Evolutionary conservation across 345 rosid species (phyloP).

Genomic region (Dimocarpus longan): DNA sequence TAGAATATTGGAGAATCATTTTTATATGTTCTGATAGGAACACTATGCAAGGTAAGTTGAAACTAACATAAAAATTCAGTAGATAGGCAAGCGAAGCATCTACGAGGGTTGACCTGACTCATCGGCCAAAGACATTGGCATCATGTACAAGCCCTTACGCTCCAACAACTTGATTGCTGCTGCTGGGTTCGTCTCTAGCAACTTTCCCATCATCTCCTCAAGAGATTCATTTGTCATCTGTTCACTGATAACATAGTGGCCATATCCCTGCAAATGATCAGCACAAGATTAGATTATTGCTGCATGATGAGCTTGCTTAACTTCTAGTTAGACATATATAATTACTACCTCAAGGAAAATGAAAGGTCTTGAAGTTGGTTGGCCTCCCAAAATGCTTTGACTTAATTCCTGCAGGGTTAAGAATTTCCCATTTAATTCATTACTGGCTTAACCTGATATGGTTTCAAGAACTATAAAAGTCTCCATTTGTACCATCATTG

Average conservation of each 20-base stretch:
- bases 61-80: background rate
- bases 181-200: conserved; percentile 45
- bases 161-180: conserved; percentile 52
- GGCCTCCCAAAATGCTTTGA: conserved; percentile 55
- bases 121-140: conserved; percentile 42
- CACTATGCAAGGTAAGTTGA: background rate
- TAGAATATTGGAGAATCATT: background rate
- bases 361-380: conserved; percentile 39
- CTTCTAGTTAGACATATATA: background rate
- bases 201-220: conserved; percentile 52
- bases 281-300: background rate
- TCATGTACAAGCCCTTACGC: conserved; percentile 53
- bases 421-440: conserved; percentile 11
- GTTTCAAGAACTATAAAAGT: background rate
- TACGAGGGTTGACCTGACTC: conserved; percentile 26
- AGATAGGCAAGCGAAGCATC: background rate
- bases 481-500: background rate
- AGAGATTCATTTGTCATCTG: conserved; percentile 45
- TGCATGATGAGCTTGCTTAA: background rate
- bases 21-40: background rate
- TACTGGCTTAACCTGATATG: conserved; percentile 3
- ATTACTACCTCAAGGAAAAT: conserved; percentile 47
- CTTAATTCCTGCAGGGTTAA: conserved; percentile 51
- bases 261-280: conserved; percentile 48
- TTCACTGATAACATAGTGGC: conserved; percentile 47